These are phyloP conservation scores for Fusarium caatingaense DNA, from an alignment of 2,329 filamentous ascomycete genomes.

Conservation along the genomic window DNA sequence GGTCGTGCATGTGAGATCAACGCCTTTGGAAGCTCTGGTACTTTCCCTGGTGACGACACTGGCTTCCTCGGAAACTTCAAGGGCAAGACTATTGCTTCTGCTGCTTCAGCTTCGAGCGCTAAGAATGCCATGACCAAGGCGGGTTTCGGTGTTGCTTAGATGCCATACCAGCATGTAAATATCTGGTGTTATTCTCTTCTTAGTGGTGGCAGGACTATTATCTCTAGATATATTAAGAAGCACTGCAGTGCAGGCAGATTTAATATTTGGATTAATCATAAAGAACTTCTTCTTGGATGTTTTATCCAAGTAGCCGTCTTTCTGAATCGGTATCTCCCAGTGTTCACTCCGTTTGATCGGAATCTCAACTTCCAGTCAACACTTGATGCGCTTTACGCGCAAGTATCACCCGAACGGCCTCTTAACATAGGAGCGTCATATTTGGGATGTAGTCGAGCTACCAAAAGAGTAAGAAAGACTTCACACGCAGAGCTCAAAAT, in stretches of 20 bases:
- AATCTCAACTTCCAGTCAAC: not conserved
- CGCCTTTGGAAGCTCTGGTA: conserved; percentile 56
- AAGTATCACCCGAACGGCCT: not conserved
- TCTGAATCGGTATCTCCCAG: not conserved
- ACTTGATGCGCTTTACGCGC: fast-evolving
- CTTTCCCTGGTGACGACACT: conserved; percentile 56
- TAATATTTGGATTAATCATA: fast-evolving
- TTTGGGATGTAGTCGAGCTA: too few species aligned
- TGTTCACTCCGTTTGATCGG: fast-evolving
- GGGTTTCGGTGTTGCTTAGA: conserved; percentile 59
- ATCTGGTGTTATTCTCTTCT: not conserved
- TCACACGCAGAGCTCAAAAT: fast-evolving
- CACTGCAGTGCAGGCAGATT: not conserved
- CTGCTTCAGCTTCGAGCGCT: conserved; percentile 50
- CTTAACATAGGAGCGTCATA: not conserved
- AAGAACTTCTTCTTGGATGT: not conserved
- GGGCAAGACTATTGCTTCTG: conserved; percentile 64
- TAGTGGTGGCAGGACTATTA: not conserved
- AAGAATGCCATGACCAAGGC: conserved; percentile 54
- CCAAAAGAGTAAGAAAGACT: too few species aligned
- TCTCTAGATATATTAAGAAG: not conserved
- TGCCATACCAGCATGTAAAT: not conserved
- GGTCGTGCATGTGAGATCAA: conserved; percentile 64
- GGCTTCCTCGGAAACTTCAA: conserved; percentile 62
- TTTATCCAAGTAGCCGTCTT: not conserved